These are phyloP conservation scores for Luffa aegyptiaca DNA, from an alignment of 306 rosid genomes.

Conservation along the genomic window DNA sequence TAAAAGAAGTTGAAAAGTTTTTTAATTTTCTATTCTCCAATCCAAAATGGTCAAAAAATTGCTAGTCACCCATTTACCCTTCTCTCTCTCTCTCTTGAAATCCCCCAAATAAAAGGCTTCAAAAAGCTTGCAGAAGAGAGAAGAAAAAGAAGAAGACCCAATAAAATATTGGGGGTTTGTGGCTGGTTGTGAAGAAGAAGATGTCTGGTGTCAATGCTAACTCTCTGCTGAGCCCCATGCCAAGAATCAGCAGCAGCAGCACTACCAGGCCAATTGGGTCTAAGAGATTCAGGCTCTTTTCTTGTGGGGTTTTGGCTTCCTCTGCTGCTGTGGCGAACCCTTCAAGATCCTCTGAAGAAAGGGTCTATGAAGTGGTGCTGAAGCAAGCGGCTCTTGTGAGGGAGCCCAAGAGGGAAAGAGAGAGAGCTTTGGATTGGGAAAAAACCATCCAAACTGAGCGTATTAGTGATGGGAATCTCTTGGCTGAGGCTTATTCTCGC, in stretches of 20 bases:
- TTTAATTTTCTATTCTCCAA: neutral
- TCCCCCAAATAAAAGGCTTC: neutral
- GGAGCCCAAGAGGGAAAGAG: slow-evolving; percentile 21
- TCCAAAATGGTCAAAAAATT: neutral
- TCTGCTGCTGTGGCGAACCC: slow-evolving; percentile 50
- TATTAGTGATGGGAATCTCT: slow-evolving; percentile 36
- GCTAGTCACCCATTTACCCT: slow-evolving; percentile 5
- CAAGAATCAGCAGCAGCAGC: slow-evolving; percentile 17
- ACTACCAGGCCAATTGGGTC: slow-evolving; percentile 11
- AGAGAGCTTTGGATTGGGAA: slow-evolving; percentile 23
- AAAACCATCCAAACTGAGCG: slow-evolving; percentile 28
- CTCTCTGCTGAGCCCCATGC: slow-evolving; percentile 28
- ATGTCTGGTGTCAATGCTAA: slow-evolving; percentile 39
- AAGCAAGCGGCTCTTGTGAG: slow-evolving; percentile 76
- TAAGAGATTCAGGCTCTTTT: slow-evolving; percentile 32
- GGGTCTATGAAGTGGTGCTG: slow-evolving; percentile 79
- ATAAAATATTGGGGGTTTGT: slow-evolving; percentile 22
- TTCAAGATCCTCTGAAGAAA: slow-evolving; percentile 70
- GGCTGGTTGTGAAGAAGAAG: slow-evolving; percentile 31
- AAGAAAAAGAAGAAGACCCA: neutral
- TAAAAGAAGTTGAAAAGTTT: neutral
- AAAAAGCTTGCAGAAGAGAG: neutral
- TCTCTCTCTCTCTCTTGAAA: neutral
- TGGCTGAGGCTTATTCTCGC: slow-evolving; percentile 66
- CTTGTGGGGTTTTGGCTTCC: slow-evolving; percentile 27